Base-by-base conservation (phyloP, 2,329 filamentous ascomycete species). In the Xylariaceae sp. region DNA sequence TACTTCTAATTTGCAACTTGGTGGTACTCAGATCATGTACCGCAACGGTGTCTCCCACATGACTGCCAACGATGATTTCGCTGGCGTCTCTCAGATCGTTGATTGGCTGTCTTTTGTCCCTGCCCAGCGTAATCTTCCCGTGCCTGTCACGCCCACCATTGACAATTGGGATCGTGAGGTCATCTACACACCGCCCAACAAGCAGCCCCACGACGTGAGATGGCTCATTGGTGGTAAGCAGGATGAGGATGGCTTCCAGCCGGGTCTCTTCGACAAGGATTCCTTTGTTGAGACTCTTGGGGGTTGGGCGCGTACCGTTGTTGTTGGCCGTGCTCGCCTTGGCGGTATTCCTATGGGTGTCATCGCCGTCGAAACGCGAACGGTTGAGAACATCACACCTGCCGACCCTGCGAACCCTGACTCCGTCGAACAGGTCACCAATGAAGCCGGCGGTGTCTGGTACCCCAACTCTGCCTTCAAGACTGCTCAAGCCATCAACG, bases 1-100 rank as follows among this genome's bases (percentile, higher is more conserved):
- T 81, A 97, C 95, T 20, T 98, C 95, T 59, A 99, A 99, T 84
- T 79, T 99, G 71, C 95, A 99, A 81, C 91, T 99, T 64, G 95
- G 95, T 87, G 95, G 95, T 68, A 99, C 95, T n/a, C 95, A 99
- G 78, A 99, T 99, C 84, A 99, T 99, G 95, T 98, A 99, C 86
- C 93, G 91, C 80, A 99, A 99, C 74, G 95, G 95, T 86, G 95
- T 99, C 42, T 98, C 95, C 20, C 95, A 99, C 81, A 93, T 98
- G 90, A 97, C 93, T 65, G 95, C 95, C 70, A 90, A 89, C 67
- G 93, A 99, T 71, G 95, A 99, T 79, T 98, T 99, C 69, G 93
- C 93, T 70, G 95, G 95, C 85, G 90, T 99, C 20, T 92, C 90
- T 70, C 96, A 96, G 83, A 98, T 99, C 72, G 91, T 98, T 48